phyloP scores from a whole-genome alignment of 108 stramenopile species.

The Skeletonema tropicum region DNA sequence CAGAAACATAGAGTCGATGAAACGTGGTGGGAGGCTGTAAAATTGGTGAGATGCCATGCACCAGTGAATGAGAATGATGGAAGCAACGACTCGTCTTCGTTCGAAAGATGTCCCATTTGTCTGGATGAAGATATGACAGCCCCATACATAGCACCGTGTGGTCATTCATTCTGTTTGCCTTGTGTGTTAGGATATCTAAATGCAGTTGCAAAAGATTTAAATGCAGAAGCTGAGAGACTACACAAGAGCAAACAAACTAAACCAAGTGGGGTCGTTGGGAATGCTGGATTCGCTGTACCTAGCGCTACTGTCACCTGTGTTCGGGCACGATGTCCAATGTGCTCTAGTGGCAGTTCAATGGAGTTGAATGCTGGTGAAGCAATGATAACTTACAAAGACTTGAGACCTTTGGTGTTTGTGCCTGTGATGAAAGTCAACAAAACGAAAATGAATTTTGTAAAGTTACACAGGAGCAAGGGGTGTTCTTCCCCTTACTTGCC shows the following conservation, averaged over 20 bases:
- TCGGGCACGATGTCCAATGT: constrained; percentile 43
- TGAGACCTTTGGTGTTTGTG: constrained; percentile 61
- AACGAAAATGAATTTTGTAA: constrained; percentile 54
- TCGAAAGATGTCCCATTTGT: constrained; percentile 77
- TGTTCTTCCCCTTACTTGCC: constrained; percentile 74
- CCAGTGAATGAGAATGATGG: constrained; percentile 20
- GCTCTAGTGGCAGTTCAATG: constrained; percentile 29
- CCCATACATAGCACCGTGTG: constrained; percentile 77
- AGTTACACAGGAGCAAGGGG: constrained; percentile 59
- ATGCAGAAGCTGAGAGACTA: constrained; percentile 28
- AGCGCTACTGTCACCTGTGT: constrained; percentile 32
- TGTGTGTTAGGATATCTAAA: constrained; percentile 75
- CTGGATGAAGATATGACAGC: constrained; percentile 59
- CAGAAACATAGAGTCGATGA: background rate
- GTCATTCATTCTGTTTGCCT: constrained; percentile 76
- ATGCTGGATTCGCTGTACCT: background rate
- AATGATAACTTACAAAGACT: constrained; percentile 55
- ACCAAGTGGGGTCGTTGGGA: constrained; percentile 17
- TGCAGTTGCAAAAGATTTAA: constrained; percentile 37
- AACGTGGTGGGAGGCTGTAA: constrained; percentile 46
- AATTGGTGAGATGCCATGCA: constrained; percentile 39
- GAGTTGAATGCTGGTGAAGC: constrained; percentile 36
- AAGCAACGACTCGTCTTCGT: constrained; percentile 17
- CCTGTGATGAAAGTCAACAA: constrained; percentile 32
- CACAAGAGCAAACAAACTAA: constrained; percentile 25